Conservation (phyloP, 2,329 filamentous ascomycete species). For the Clarireedia hainanense region DNA sequence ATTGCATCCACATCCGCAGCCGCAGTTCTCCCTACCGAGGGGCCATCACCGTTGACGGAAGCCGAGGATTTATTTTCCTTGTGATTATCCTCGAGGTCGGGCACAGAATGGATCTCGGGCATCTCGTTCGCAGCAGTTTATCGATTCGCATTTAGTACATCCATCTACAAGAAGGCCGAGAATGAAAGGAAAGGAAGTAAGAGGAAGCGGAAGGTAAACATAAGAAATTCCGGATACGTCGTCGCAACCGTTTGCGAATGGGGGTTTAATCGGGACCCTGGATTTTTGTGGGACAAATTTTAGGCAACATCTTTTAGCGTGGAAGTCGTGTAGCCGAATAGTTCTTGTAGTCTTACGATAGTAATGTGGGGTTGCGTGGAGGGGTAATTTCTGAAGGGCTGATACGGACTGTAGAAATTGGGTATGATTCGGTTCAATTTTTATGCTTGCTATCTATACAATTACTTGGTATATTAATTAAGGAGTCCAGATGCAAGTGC, state of each 20-base stretch:
- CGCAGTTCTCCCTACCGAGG: no score
- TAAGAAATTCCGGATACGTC: neutral
- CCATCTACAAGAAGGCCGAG: neutral
- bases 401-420: neutral
- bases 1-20: neutral
- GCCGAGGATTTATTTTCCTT: neutral
- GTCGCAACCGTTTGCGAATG: neutral
- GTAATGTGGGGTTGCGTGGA: neutral
- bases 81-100: neutral
- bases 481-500: constrained; percentile 67
- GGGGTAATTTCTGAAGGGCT: constrained; percentile 2
- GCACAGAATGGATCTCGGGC: neutral
- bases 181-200: neutral
- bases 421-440: constrained; percentile 4
- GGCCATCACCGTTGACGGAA: neutral
- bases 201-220: neutral
- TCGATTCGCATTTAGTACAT: neutral
- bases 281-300: neutral
- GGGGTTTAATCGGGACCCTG: neutral
- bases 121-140: neutral
- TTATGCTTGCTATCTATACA: neutral
- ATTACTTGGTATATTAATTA: constrained; percentile 29
- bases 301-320: no score
- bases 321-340: no score
- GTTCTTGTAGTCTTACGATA: neutral